These are phyloP conservation scores for Panaeolus cyanescens DNA, from an alignment of 768 basidiomycete genomes.

Conservation along the genomic window DNA sequence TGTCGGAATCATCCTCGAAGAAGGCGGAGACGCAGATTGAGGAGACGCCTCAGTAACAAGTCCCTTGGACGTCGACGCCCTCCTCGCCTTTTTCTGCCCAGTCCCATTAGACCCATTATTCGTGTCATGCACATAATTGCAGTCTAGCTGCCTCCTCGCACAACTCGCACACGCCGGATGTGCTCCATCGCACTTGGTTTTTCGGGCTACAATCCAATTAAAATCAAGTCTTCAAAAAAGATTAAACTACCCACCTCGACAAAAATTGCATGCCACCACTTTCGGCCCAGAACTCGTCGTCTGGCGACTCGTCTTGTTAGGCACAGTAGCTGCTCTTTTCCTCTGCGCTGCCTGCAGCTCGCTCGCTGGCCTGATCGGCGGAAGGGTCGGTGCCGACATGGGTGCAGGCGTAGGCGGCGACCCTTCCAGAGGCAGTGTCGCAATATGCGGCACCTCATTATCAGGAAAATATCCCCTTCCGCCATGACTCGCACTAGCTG, in stretches of 20 bases:
- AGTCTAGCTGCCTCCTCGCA: slow-evolving; percentile 70
- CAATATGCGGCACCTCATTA: slow-evolving; percentile 71
- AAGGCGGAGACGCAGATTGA: slow-evolving; percentile 56
- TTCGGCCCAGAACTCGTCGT: slow-evolving; percentile 76
- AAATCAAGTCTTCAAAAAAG: neutral
- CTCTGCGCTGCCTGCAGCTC: slow-evolving; percentile 70
- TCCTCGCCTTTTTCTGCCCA: slow-evolving; percentile 50
- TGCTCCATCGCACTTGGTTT: slow-evolving; percentile 88
- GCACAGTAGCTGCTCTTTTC: slow-evolving; percentile 69
- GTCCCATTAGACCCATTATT: slow-evolving; percentile 30
- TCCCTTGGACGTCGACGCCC: slow-evolving; percentile 55
- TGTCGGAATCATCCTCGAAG: slow-evolving; percentile 55
- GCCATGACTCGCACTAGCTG: neutral
- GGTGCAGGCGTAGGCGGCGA: slow-evolving; percentile 56
- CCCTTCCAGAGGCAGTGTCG: slow-evolving; percentile 62
- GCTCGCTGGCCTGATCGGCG: slow-evolving; percentile 65
- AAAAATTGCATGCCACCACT: slow-evolving; percentile 88
- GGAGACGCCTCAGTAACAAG: slow-evolving; percentile 35
- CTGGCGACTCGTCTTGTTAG: slow-evolving; percentile 60
- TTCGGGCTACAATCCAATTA: slow-evolving; percentile 59
- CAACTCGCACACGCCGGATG: slow-evolving; percentile 86
- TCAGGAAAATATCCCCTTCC: slow-evolving; percentile 52
- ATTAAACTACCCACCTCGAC: slow-evolving; percentile 62
- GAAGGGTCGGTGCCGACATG: slow-evolving; percentile 66
- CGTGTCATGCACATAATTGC: slow-evolving; percentile 79